These are phyloP conservation scores for Talaromyces proteolyticus DNA, from an alignment of 495 filamentous ascomycete species.

Conservation along the genomic window DNA sequence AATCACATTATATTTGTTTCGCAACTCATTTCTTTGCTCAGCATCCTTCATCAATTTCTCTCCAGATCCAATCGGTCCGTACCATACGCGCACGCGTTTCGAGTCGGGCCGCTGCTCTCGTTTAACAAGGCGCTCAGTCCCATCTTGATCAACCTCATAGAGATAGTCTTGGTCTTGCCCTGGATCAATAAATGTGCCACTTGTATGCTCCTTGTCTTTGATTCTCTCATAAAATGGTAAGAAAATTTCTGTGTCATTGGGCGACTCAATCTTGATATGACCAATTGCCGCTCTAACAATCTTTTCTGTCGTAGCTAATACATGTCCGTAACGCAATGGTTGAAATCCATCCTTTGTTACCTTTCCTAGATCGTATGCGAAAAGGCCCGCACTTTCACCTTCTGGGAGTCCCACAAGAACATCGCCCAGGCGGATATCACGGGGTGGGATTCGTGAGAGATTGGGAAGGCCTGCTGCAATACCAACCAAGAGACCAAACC, in stretches of 20 bases:
- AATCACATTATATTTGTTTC: slow-evolving; percentile 7
- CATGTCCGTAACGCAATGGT: slow-evolving; percentile 12
- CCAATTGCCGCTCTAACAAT: slow-evolving; percentile 4
- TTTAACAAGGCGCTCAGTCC: neutral
- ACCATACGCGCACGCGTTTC: slow-evolving; percentile 1
- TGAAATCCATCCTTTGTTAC: slow-evolving; percentile 15
- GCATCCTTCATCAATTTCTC: slow-evolving; percentile 6
- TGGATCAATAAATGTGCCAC: slow-evolving; percentile 1
- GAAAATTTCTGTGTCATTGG: neutral
- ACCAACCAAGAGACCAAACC: slow-evolving; percentile 32
- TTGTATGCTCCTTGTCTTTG: neutral
- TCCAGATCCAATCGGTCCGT: slow-evolving; percentile 4
- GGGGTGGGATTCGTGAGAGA: no score
- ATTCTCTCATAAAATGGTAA: neutral
- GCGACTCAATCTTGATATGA: neutral
- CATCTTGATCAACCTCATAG: neutral
- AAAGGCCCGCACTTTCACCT: slow-evolving; percentile 9
- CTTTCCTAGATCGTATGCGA: slow-evolving; percentile 23
- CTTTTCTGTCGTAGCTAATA: slow-evolving; percentile 14
- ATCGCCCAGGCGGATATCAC: slow-evolving; percentile 36
- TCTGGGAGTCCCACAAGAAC: slow-evolving; percentile 23
- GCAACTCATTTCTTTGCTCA: slow-evolving; percentile 6
- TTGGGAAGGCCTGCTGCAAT: slow-evolving; percentile 22
- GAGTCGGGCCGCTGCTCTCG: slow-evolving; percentile 1
- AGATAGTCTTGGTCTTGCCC: slow-evolving; percentile 1